These are phyloP conservation scores for Fusarium mexicanum DNA, from an alignment of 2,329 filamentous ascomycete species.

Conservation along the genomic window DNA sequence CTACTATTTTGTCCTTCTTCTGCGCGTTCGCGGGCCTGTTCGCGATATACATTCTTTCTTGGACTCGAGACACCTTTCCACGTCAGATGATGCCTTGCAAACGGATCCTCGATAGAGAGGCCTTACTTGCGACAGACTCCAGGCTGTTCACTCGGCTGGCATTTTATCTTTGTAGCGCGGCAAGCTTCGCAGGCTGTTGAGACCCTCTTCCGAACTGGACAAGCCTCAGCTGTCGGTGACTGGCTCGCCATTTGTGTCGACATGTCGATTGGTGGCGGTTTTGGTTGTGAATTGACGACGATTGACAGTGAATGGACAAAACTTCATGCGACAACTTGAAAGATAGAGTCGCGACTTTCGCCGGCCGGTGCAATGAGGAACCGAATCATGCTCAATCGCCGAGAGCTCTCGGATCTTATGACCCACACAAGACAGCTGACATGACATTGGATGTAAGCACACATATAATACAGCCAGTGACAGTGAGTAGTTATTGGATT, in stretches of 20 bases:
- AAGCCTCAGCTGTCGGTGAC: slow-evolving; percentile 17
- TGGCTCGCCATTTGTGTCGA: slow-evolving; percentile 17
- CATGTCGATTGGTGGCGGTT: not conserved
- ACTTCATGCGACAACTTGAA: not conserved
- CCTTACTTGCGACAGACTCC: slow-evolving; percentile 63
- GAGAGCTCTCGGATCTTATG: slow-evolving; percentile 28
- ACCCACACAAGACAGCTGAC: not conserved
- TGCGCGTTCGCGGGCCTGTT: slow-evolving; percentile 60
- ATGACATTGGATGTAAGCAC: not conserved
- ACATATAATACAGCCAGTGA: not conserved
- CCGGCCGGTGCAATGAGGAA: slow-evolving; percentile 28
- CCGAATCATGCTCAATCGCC: slow-evolving; percentile 29
- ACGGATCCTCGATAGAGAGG: not conserved
- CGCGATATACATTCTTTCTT: slow-evolving; percentile 65
- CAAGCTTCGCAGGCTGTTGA: slow-evolving; percentile 64
- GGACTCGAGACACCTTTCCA: slow-evolving; percentile 59
- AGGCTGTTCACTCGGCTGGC: slow-evolving; percentile 57
- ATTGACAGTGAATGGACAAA: not conserved
- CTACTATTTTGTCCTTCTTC: slow-evolving; percentile 56
- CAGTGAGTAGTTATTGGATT: not conserved
- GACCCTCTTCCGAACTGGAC: slow-evolving; percentile 39
- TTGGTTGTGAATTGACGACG: not conserved
- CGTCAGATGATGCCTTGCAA: not conserved
- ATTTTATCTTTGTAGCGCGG: slow-evolving; percentile 63
- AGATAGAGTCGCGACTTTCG: not conserved